Base-by-base conservation (phyloP, 768 basidiomycete species). In the Tulasnella sp. region DNA sequence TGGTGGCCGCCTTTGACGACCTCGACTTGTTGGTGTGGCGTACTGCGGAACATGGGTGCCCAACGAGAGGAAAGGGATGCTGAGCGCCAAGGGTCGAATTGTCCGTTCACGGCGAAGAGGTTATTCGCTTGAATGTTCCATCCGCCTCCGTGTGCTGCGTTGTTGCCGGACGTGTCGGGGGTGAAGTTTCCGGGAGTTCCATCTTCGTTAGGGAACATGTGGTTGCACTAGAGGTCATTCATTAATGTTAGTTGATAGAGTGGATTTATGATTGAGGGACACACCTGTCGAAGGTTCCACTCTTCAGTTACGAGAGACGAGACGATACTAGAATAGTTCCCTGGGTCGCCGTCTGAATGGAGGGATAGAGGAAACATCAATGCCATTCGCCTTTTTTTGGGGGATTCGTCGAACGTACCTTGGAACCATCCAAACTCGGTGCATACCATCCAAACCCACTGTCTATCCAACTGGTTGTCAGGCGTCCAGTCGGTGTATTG, bases 81-180 rank as follows among this genome's bases (percentile, higher is more conserved):
- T 12, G 38, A 75, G 19, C 68, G 64, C 77, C 77, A 78, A 6
- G 77, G 77, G 40, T 78, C 77, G 67, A 39, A 75, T 45, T 75
- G 11, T 15, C 77, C 77, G 40, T 78, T 78, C 31, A 76, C 52
- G 34, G 67, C 58, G 49, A 75, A 70, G 31, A 75, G 67, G 19
- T 75, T 49, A 6, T 75, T 39, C 17, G 54, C 73, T 25, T 70
- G 52, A 25, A 78, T 38, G 67, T 75, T 68, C 77, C 77, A 78
- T 39, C 72, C 72, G 29, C 77, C 77, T 3, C 52, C 52, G 45
- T 78, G 75, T 0, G 14, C 37, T 31, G n/a, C 52, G 69, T 78
- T 78, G 31, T 19, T 58, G 17, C 2, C 34, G n/a, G 36, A 54
- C 19, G 38, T 42, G 12, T 49, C 34, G 54, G 67, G 74, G 25